Base-by-base conservation (phyloP, 257 asterid genomes). In the Osmanthus fragrans region DNA sequence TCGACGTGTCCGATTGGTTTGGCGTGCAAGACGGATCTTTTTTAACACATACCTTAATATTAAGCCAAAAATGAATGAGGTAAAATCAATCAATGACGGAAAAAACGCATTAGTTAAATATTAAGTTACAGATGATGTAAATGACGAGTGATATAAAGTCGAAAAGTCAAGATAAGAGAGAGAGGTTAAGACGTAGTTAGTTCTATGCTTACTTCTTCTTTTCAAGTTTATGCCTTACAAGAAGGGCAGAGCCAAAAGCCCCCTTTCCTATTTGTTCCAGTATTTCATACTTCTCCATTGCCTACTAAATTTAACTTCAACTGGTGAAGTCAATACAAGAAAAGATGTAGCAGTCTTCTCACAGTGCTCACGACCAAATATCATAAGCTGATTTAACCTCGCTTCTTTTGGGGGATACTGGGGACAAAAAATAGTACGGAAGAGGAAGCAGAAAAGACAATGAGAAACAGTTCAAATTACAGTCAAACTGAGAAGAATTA, bases 1-100 rank as follows among this genome's bases (percentile, higher is more conserved):
- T 82, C 98, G 89, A 36, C 97, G 96, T 21, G 98, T 93, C 89
- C 98, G 88, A 64, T 88, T 92, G 63, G 98, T 92, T 85, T 94
- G 97, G 79, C 98, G 97, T 36, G 98, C 98, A 36, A 94, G 97
- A 30, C 98, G 97, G 69, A 94, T 94, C 91, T 94, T 94, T 74
- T 94, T 94, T 77, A 94, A 74, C 76, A 94, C 98, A 82, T 94
- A 94, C 90, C 98, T 94, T 83, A 66, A 73, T 7, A 36, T 74
- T 60, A 72, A 80, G 64, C 39, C 72, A 80, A 36, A 81, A 33
- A 72, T 2, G 27, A 72, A 86, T 42, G 5, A 69, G 7, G 47
- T 16, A 77, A 70, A 82, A 77, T 30, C 71, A 30, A 67, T 79
- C 33, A 82, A 68, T n/a, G 27, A 77, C 47, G 27, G 36, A 42